Evolutionary conservation across 2,329 filamentous ascomycete species (phyloP), one percentile per base, ranked within the genome.

Genomic region (Coniochaeta pulveracea): DNA sequence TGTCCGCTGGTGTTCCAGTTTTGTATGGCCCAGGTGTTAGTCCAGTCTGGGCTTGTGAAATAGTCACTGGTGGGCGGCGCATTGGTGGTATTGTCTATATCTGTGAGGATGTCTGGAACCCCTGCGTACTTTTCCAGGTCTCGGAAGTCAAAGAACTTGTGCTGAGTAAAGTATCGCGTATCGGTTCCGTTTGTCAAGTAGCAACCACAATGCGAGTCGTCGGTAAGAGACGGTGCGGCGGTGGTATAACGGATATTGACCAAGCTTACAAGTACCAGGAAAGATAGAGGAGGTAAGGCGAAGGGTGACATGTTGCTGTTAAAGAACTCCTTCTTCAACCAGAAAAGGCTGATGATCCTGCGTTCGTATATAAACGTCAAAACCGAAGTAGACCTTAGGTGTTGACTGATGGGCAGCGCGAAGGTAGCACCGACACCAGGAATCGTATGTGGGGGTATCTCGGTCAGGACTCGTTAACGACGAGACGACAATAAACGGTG

Each of bases 71-170:
- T 56, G 3, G 47, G 33, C 3, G 32, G 30, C 3, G 60, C 60
- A 1, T 37, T 37, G 5, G 50, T 33, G 37, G 45, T 55, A 19
- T 44, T 36, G 4, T 46, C 39, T n/a, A 39, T 27, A 36, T 55
- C 48, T 5, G 35, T 31, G 30, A 61, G 41, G 27, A 51, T 42
- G 6, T 44, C 33, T 1, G 61, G 57, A 7, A 57, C 50, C 28
- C 47, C 42, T 4, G 58, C 61, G 35, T 63, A 57, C 16, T 61
- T 42, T 2, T 47, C 26, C 14, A 66, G 56, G 24, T 48, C 49
- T 28, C 66, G 54, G 41, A 68, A 71, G 47, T 71, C 66, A 41
- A 63, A 66, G 50, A 71, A 70, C 23, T 48, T 43, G 45, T 66
- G 67, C 12, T 54, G 49, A 12, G 54, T 48, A 43, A 63, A 70